These are phyloP conservation scores for Pythium brachiatum DNA, from an alignment of 352 stramenopile species.

Conservation along the genomic window DNA sequence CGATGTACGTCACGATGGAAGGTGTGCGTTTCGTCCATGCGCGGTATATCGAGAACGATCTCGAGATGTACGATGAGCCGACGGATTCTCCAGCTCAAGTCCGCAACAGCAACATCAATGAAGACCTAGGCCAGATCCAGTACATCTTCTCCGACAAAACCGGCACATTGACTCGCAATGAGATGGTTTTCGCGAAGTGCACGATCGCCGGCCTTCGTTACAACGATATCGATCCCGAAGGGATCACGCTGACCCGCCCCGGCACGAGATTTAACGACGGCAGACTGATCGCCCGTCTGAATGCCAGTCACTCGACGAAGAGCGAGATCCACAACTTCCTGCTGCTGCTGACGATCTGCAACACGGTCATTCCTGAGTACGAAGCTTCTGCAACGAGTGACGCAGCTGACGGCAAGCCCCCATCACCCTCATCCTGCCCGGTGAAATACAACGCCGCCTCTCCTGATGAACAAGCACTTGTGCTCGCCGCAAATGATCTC, in stretches of 20 bases:
- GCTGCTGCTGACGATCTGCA: slow-evolving; percentile 82
- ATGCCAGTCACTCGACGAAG: slow-evolving; percentile 79
- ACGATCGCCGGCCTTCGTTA: slow-evolving; percentile 90
- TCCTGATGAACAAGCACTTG: slow-evolving; percentile 79
- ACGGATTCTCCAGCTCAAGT: slow-evolving; percentile 76
- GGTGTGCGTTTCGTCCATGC: slow-evolving; percentile 85
- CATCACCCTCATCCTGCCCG: slow-evolving; percentile 3
- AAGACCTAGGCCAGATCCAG: slow-evolving; percentile 88
- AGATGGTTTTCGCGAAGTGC: slow-evolving; percentile 92
- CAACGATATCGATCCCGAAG: slow-evolving; percentile 81
- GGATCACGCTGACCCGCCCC: slow-evolving; percentile 34
- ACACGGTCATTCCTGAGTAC: slow-evolving; percentile 83
- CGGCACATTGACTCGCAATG: slow-evolving; percentile 82
- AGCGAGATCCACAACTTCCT: slow-evolving; percentile 86
- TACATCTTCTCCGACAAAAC: slow-evolving; percentile 92
- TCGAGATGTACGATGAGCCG: slow-evolving; percentile 77
- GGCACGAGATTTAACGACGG: slow-evolving; percentile 82
- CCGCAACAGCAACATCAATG: slow-evolving; percentile 88
- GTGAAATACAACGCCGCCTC: slow-evolving; percentile 87
- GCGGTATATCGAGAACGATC: slow-evolving; percentile 81
- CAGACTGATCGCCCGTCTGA: slow-evolving; percentile 65
- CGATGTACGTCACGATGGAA: slow-evolving; percentile 91
- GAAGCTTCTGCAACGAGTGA: slow-evolving; percentile 22
- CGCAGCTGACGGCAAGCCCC: neutral
- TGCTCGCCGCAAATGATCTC: slow-evolving; percentile 71